A percentile compares a stretch with the other conserved stretches of the same genome.
Evolutionary conservation across 176 grass and related monocot genomes (phyloP).

Genomic region (Bothriochloa decipiens): DNA sequence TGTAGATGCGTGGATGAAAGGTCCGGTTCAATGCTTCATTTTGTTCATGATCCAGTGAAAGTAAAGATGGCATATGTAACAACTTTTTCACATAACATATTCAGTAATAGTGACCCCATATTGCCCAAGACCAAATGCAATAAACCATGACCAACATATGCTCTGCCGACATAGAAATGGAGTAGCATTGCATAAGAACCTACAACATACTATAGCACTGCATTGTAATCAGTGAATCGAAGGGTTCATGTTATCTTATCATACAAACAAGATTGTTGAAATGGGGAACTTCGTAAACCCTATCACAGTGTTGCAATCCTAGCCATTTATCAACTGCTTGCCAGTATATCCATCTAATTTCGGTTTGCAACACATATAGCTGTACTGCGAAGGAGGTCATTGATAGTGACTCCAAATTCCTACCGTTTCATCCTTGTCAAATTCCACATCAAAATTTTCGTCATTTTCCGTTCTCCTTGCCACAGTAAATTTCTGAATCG

Average conservation of each 20-base stretch:
- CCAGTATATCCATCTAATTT: background rate
- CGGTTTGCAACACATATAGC: background rate
- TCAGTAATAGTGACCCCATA: background rate
- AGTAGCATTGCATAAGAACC: background rate
- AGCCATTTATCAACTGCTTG: background rate
- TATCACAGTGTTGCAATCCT: background rate
- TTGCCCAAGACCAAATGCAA: background rate
- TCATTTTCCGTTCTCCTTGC: background rate
- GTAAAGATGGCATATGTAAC: background rate
- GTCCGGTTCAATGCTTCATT: background rate
- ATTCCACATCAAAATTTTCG: background rate
- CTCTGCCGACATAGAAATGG: background rate
- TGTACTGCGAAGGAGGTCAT: background rate
- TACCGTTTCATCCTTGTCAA: background rate
- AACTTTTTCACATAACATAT: background rate
- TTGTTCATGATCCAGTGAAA: background rate
- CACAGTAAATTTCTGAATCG: constrained; percentile 1
- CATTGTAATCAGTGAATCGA: background rate
- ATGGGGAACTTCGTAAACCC: background rate
- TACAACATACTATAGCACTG: background rate
- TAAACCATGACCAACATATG: background rate
- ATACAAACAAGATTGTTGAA: background rate
- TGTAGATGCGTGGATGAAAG: background rate
- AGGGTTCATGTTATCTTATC: background rate
- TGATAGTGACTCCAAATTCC: background rate